Percentiles rank a stretch among this genome's conserved stretches.
These are phyloP conservation scores for Phanerodontia chrysosporium DNA, from an alignment of 768 basidiomycete species.

Conservation along the genomic window DNA sequence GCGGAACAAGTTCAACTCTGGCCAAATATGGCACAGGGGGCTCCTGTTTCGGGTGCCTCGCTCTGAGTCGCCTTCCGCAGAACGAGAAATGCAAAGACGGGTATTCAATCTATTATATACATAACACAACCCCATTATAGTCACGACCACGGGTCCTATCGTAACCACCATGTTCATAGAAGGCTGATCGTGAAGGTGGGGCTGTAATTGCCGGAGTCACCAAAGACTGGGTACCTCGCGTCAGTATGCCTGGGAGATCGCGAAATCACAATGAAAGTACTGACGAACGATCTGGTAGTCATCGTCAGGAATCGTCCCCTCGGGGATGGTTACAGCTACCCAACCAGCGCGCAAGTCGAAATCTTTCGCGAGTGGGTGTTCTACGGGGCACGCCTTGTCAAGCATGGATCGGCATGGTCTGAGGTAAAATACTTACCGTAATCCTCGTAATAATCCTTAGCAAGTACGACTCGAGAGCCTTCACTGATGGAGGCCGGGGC, in stretches of 20 bases:
- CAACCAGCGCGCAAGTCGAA: conserved; percentile 39
- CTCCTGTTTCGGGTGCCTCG: too few species aligned
- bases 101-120: too few species aligned
- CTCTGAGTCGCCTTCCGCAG: too few species aligned
- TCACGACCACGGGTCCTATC: too few species aligned
- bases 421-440: conserved; percentile 31
- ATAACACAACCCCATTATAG: too few species aligned
- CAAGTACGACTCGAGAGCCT: conserved; percentile 42
- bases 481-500: conserved; percentile 34
- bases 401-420: too few species aligned
- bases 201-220: conserved; percentile 42
- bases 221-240: conserved; percentile 32
- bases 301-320: conserved; percentile 26
- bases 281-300: conserved; percentile 52
- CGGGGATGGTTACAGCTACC: conserved; percentile 35
- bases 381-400: conserved; percentile 21
- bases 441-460: conserved; percentile 37
- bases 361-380: conserved; percentile 38
- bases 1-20: too few species aligned
- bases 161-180: too few species aligned
- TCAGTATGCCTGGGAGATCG: neutral
- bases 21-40: too few species aligned
- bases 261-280: conserved; percentile 17
- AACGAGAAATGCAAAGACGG: too few species aligned
- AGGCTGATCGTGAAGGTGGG: conserved; percentile 27